Evolutionary conservation across 2,329 filamentous ascomycete species (phyloP).

Genomic region (Epichloe aotearoae): DNA sequence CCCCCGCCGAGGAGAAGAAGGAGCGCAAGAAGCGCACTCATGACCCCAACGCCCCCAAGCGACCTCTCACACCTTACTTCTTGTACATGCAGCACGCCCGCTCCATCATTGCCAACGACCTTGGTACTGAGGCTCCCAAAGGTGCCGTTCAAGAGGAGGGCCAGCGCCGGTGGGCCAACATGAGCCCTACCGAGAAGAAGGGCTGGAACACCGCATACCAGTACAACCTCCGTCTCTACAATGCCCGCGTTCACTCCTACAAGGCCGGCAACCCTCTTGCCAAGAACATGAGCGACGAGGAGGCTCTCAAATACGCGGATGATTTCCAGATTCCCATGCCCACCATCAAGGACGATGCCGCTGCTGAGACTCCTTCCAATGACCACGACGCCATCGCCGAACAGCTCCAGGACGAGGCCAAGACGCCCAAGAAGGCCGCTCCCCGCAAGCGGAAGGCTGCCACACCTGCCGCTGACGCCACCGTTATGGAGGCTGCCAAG

Average conservation of each 20-base stretch:
- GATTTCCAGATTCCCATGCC: slow-evolving; percentile 41
- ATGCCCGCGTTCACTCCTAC: slow-evolving; percentile 52
- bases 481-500: slow-evolving; percentile 23
- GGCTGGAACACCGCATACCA: slow-evolving; percentile 55
- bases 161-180: slow-evolving; percentile 70
- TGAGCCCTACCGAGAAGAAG: slow-evolving; percentile 58
- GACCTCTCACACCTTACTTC: slow-evolving; percentile 88
- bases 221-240: slow-evolving; percentile 54
- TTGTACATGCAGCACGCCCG: slow-evolving; percentile 85
- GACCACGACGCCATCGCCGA: slow-evolving; percentile 46
- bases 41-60: slow-evolving; percentile 90
- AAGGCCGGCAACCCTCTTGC: slow-evolving; percentile 45
- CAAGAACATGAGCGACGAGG: slow-evolving; percentile 47
- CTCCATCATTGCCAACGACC: slow-evolving; percentile 64
- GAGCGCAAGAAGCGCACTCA: slow-evolving; percentile 79
- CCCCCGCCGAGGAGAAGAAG: slow-evolving; percentile 57
- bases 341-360: slow-evolving; percentile 29
- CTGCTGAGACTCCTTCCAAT: slow-evolving; percentile 18
- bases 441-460: slow-evolving; percentile 44
- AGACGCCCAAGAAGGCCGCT: slow-evolving; percentile 45
- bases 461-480: slow-evolving; percentile 24
- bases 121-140: slow-evolving; percentile 63
- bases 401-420: slow-evolving; percentile 39
- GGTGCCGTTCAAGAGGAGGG: slow-evolving; percentile 82
- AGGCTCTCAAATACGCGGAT: slow-evolving; percentile 48